Evolutionary conservation across 495 filamentous ascomycete species (phyloP).

Genomic region (Neurospora sp.): DNA sequence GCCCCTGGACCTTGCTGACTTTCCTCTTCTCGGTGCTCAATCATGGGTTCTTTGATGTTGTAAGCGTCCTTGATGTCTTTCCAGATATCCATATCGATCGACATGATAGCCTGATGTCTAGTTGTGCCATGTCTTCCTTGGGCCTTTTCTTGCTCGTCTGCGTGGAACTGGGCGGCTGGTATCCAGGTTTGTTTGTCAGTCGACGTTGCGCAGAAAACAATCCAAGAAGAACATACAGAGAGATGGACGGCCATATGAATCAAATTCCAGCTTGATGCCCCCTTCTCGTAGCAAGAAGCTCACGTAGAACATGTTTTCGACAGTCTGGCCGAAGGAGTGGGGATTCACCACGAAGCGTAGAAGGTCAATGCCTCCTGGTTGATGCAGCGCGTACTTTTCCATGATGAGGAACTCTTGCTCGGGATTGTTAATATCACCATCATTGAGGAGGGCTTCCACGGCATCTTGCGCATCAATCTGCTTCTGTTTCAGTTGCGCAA

Average conservation of each 20-base stretch:
- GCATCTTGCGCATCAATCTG: constrained; percentile 31
- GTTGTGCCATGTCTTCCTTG: constrained; percentile 32
- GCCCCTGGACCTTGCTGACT: constrained; percentile 42
- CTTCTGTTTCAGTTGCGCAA: constrained; percentile 33
- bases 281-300: constrained; percentile 92
- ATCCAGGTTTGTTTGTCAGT: neutral
- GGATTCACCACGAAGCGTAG: constrained; percentile 86
- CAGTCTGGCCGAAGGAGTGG: constrained; percentile 80
- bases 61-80: constrained; percentile 61
- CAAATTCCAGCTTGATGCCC: constrained; percentile 51
- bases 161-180: constrained; percentile 16
- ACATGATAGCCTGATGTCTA: constrained; percentile 76
- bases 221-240: constrained; percentile 46
- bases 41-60: constrained; percentile 65
- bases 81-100: constrained; percentile 78
- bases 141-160: constrained; percentile 10
- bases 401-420: constrained; percentile 34
- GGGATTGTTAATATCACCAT: constrained; percentile 19
- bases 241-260: constrained; percentile 56
- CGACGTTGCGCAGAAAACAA: neutral
- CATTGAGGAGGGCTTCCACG: constrained; percentile 29
- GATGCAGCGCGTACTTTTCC: constrained; percentile 45
- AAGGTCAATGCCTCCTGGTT: constrained; percentile 58
- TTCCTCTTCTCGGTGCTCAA: constrained; percentile 67
- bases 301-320: constrained; percentile 96